Conservation (phyloP, 306 rosid species). For the Inga leiocalycina region DNA sequence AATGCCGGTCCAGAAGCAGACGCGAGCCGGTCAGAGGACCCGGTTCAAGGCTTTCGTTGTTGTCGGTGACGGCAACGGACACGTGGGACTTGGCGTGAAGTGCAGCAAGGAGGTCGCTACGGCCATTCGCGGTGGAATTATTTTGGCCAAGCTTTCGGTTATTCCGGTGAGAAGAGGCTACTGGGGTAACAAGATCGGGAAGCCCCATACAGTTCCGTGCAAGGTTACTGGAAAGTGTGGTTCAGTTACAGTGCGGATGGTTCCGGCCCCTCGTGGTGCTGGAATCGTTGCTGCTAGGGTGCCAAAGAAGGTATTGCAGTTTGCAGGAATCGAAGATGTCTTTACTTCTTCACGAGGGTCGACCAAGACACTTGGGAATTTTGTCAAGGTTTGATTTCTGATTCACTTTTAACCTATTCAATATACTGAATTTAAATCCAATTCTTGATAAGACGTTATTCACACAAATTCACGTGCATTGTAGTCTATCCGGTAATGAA, state of each 20-base stretch:
- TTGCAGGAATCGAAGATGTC: constrained; percentile 22
- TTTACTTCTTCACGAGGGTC: constrained; percentile 67
- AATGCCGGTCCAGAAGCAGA: constrained; percentile 64
- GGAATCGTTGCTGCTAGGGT: constrained; percentile 61
- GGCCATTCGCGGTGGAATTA: constrained; percentile 29
- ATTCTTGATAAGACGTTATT: not conserved
- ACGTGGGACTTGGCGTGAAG: constrained; percentile 69
- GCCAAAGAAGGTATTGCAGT: constrained; percentile 65
- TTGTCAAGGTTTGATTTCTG: constrained; percentile 49
- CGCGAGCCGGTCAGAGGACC: constrained; percentile 24
- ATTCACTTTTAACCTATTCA: not conserved
- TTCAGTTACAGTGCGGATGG: constrained; percentile 19
- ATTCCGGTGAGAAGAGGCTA: constrained; percentile 69
- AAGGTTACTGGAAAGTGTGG: constrained; percentile 76
- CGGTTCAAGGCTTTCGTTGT: constrained; percentile 24
- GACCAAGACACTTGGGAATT: constrained; percentile 71
- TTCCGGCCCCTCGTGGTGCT: constrained; percentile 25
- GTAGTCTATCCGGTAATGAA: not conserved
- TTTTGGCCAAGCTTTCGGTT: constrained; percentile 45
- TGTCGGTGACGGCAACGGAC: constrained; percentile 60
- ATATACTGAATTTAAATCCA: no score
- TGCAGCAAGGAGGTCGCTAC: constrained; percentile 53
- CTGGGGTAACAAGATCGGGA: constrained; percentile 74
- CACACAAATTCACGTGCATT: not conserved
- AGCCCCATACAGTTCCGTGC: constrained; percentile 72